Percentiles rank a stretch among this genome's conserved stretches.
Evolutionary conservation across 352 stramenopile genomes (phyloP).

Genomic region (Halophytophthora polymorphica): DNA sequence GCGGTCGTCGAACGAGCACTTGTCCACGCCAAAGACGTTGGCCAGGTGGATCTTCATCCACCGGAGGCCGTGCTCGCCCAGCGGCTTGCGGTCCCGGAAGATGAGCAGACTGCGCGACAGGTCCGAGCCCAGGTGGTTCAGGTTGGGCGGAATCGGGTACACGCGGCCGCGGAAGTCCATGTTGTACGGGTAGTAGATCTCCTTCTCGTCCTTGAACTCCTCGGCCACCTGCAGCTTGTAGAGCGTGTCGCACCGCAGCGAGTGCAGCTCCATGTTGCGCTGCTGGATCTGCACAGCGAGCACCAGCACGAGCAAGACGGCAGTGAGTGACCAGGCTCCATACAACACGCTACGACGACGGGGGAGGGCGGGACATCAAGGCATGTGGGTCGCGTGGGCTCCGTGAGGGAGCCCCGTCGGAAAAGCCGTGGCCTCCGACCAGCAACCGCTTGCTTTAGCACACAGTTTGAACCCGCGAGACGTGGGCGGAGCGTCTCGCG

Average conservation of each 20-base stretch:
- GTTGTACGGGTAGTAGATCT: constrained; percentile 99
- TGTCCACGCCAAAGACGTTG: constrained; percentile 86
- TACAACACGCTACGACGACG: too few species aligned
- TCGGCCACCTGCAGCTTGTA: constrained; percentile 96
- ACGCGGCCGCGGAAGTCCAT: constrained; percentile 98
- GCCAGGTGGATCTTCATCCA: constrained; percentile 99
- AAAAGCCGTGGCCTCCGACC: constrained; percentile 20
- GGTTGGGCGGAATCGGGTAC: constrained; percentile 98
- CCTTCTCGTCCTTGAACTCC: constrained; percentile 95
- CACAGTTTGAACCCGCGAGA: constrained; percentile 85
- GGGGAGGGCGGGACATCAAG: too few species aligned
- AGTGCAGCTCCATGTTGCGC: constrained; percentile 90
- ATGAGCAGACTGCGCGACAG: constrained; percentile 95
- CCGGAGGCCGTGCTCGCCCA: constrained; percentile 93
- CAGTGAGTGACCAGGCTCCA: constrained; percentile 7
- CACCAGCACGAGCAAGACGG: constrained; percentile 7
- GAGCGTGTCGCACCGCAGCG: constrained; percentile 92
- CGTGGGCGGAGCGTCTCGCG: constrained; percentile 44
- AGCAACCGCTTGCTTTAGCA: constrained; percentile 63
- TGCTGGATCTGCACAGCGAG: constrained; percentile 60
- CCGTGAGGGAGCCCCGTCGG: constrained; percentile 17
- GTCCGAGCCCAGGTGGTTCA: constrained; percentile 98
- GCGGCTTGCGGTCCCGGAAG: constrained; percentile 94
- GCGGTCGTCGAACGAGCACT: constrained; percentile 97
- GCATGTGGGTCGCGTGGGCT: constrained; percentile 33